Evolutionary conservation across 129 eudicot species (phyloP), one percentile per base, ranked within the genome.

Genomic region (Saussurea involucrata): DNA sequence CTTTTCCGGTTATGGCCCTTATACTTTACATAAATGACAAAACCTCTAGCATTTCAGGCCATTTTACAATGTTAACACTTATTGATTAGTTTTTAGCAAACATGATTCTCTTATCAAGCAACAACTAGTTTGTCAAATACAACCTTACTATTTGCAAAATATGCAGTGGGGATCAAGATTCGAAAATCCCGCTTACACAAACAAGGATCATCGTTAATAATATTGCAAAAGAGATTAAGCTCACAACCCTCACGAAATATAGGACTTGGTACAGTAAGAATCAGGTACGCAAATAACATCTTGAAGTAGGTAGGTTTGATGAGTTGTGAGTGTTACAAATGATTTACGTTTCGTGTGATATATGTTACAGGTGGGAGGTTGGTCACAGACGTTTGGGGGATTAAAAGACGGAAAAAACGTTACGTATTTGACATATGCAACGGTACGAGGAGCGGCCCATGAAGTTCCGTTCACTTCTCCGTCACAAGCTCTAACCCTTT

Each of bases 131-230:
- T 49, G 22, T 0, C 20, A n/a, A 49, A 17, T 7, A 49, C 60
- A 13, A 0, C 7, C 22, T 49, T 17, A 49, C 9, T 49, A 17
- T 49, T 5, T 53, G 9, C 22, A 5, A 53, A n/a, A 53, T 69
- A 69, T 74, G n/a, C 57, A 83, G 87, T n/a, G 87, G 87, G 20
- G 84, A 84, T 69, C 87, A 84, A 75, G 87, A 84, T 70, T 75
- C 76, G 0, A 75, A 79, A 72, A 84, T 84, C 73, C 84, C 87
- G 8, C 82, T 84, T 21, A 84, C 84, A 11, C 87, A 84, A 80
- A 84, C 84, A 42, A 80, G 87, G 76, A 70, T 80, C 28, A 84
- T 80, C 10, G 84, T 69, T 64, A 76, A 80, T 25, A 76, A 79
- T 58, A 76, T 84, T 13, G 84, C 76, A n/a, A 66, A 75, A 64